phyloP scores from a whole-genome alignment of 768 basidiomycete species.

The Brasilioporus rufonigricans region DNA sequence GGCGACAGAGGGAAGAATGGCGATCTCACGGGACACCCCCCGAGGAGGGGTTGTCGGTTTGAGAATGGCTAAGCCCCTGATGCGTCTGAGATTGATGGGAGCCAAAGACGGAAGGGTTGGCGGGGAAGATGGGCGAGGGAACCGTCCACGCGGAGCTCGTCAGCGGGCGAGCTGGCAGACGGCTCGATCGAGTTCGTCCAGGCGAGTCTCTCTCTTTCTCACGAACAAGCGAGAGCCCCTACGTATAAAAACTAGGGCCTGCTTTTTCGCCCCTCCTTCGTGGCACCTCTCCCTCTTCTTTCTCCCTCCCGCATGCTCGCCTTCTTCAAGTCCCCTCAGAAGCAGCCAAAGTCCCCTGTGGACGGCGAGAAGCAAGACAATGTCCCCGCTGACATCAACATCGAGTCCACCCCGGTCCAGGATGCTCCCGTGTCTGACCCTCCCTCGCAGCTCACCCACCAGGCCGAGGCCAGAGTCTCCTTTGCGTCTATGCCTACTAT shows the following conservation, averaged over 20 bases:
- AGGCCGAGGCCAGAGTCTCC: conserved; percentile 13
- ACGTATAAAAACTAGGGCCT: conserved; percentile 26
- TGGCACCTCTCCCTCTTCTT: not conserved
- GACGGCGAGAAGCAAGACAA: not conserved
- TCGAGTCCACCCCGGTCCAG: not conserved
- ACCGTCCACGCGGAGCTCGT: not conserved
- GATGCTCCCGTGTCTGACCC: too few species aligned
- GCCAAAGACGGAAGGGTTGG: not conserved
- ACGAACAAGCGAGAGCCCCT: conserved; percentile 24
- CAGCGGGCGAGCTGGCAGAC: not conserved
- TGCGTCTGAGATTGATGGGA: not conserved
- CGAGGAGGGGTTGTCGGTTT: too few species aligned
- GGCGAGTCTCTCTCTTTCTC: conserved; percentile 20
- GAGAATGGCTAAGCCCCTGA: too few species aligned
- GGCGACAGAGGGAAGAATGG: too few species aligned
- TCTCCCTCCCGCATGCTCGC: conserved; percentile 19
- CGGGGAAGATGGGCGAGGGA: not conserved
- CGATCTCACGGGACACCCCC: too few species aligned
- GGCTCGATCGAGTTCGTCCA: not conserved
- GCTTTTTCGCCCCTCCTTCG: conserved; percentile 9
- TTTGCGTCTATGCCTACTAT: conserved; percentile 20
- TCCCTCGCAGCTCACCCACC: not conserved
- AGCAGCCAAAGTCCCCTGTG: conserved; percentile 6
- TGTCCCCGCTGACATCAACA: conserved; percentile 2
- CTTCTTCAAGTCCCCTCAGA: conserved; percentile 22